phyloP scores from a whole-genome alignment of 257 asterid genomes.

The Cinchona pubescens region DNA sequence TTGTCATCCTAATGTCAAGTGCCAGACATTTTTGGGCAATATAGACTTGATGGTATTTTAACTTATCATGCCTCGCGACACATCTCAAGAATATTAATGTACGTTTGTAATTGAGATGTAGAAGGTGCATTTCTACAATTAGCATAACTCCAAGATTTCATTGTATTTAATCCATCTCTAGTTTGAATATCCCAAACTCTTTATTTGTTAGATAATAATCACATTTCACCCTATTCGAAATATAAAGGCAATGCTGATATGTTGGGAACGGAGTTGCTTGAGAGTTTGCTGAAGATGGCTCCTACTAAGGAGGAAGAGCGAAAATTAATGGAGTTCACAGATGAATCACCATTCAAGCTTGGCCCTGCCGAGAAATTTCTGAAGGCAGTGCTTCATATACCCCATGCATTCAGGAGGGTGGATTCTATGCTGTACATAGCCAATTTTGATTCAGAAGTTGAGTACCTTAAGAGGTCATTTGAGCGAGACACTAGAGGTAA shows the following conservation, averaged over 20 bases:
- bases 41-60: too few species aligned
- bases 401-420: conserved; percentile 71
- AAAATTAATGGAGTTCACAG: conserved; percentile 54
- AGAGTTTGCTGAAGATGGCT: conserved; percentile 75
- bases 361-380: conserved; percentile 80
- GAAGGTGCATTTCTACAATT: neutral
- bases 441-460: conserved; percentile 64
- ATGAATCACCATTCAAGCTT: conserved; percentile 51
- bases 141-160: neutral
- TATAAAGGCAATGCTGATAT: conserved; percentile 57
- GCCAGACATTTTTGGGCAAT: too few species aligned
- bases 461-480: conserved; percentile 66
- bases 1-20: too few species aligned
- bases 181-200: neutral
- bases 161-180: neutral
- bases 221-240: neutral
- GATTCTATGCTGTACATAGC: conserved; percentile 75
- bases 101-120: neutral
- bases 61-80: too few species aligned
- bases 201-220: neutral
- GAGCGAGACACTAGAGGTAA: conserved; percentile 71
- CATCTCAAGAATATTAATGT: too few species aligned
- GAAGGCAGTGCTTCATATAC: conserved; percentile 65
- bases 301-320: conserved; percentile 73
- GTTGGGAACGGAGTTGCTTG: conserved; percentile 69